Base-by-base conservation (phyloP, 257 asterid genomes). In the Paulownia fortunei region DNA sequence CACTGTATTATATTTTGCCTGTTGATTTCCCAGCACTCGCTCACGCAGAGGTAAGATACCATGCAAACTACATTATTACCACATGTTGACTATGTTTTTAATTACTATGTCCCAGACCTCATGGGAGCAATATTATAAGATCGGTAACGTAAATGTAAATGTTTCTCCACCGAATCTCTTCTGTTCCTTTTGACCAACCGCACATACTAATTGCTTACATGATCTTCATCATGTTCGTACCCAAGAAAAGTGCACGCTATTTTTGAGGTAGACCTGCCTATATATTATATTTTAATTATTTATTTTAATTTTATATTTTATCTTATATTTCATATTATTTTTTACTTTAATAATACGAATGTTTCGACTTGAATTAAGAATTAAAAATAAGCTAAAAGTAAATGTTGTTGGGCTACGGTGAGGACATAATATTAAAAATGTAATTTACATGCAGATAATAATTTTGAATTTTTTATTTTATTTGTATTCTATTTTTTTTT, bases 21-120 rank as follows among this genome's bases (percentile, higher is more conserved):
- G 73, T 74, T 74, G 72, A 74, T 74, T 74, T 42, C 11, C 46
- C 60, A n/a, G 27, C 60, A 54, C 60, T 19, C 27, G 1, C n/a
- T 9, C 75, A 69, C 30, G 47, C 75, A 27, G 10, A 51, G 72
- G 70, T 60, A 16, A 61, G 12, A 59, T 30, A 27, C 41, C 34
- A 21, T 66, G 5, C 34, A 66, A 39, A 76, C 74, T 76, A 26
- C 34, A 77, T 58, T 58, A 77, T 77, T 44, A 77, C 76, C 36
- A 12, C 55, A 27, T 56, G 5, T 59, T 44, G 21, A 44, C 16
- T 46, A 36, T 69, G 62, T 78, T 34, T 49, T 60, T 8, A 23
- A 47, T 36, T 54, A 46, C 39, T 34, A 18, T 70, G 76, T 61
- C 42, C 19, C 18, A 68, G 56, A 47, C 8, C 27, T 69, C 69